A percentile compares a stretch with the other conserved stretches of the same genome.
phyloP scores from a whole-genome alignment of 1,139 yeast genomes.

The Yamadazyma spencermartinsiae region DNA sequence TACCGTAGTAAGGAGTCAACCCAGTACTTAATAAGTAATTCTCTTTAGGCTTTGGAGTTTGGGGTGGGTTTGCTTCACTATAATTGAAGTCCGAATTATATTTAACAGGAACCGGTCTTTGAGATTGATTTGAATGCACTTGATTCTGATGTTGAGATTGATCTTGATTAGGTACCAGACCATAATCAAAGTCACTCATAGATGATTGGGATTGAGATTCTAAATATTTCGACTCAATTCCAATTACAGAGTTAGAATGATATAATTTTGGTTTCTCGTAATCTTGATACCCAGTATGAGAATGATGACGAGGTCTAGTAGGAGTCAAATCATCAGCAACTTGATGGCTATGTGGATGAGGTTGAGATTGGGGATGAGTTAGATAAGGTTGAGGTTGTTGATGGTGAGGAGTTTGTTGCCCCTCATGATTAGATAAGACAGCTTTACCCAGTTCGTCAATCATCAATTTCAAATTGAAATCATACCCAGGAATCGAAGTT shows the following conservation, averaged over 20 bases:
- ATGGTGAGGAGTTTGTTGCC: neutral
- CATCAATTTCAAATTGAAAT: slow-evolving; percentile 37
- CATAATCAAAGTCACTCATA: slow-evolving; percentile 15
- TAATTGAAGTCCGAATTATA: slow-evolving; percentile 29
- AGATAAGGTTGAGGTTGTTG: slow-evolving; percentile 3
- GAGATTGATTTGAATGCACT: slow-evolving; percentile 4
- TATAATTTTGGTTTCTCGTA: slow-evolving; percentile 22
- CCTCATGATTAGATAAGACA: slow-evolving; percentile 29
- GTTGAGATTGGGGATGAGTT: neutral
- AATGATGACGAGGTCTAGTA: slow-evolving; percentile 72
- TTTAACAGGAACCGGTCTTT: slow-evolving; percentile 22
- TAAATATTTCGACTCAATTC: slow-evolving; percentile 26
- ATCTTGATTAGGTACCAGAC: slow-evolving; percentile 15
- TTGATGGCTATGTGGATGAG: slow-evolving; percentile 4
- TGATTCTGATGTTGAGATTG: slow-evolving; percentile 1
- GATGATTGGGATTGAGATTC: slow-evolving; percentile 7
- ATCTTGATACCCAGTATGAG: slow-evolving; percentile 26
- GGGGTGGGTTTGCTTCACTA: slow-evolving; percentile 24
- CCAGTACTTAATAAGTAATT: slow-evolving; percentile 32
- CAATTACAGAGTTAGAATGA: slow-evolving; percentile 33
- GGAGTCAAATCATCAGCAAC: slow-evolving; percentile 72
- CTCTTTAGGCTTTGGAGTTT: slow-evolving; percentile 39
- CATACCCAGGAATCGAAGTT: slow-evolving; percentile 14
- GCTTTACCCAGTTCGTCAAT: slow-evolving; percentile 51
- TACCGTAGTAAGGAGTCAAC: slow-evolving; percentile 27